Evolutionary conservation across 2,329 filamentous ascomycete species (phyloP), one percentile per base, ranked within the genome.

Genomic region (Neocatenulostroma microsporum): DNA sequence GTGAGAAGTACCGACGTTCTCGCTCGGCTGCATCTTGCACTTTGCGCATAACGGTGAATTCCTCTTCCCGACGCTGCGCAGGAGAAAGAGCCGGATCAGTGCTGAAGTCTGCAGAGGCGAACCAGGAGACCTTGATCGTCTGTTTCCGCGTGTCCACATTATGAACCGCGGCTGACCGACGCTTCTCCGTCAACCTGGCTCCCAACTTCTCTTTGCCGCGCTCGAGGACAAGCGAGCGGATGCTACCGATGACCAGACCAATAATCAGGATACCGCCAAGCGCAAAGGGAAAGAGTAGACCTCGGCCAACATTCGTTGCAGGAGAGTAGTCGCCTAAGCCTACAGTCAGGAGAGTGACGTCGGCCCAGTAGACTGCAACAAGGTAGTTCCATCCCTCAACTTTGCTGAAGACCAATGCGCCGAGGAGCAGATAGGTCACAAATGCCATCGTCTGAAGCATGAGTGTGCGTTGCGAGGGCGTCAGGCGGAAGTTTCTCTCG

Each of bases 271-370:
- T 70, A 1, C 72, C 72, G 4, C 69, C 70, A 21, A 76, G 67
- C 2, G 72, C 70, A 34, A 67, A 75, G 0, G 70, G 71, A 40
- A 75, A 72, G 1, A 76, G 48, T 1, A 76, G 51, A 3, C 65
- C 62, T 23, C 71, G 61, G 2, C 70, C 72, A 3, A 67, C 49
- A 39, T 69, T 64, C 0, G 70, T 74, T n/a, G 49, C 54, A 1
- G 73, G 73, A 3, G 63, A 59, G 41, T 65, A 70, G 38, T 66
- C 64, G 10, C 73, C 73, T 11, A 75, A 59, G 3, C 73, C 73
- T 5, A 76, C 63, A 0, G 73, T 76, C 2, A 76, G 61, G 2
- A 74, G 53, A 0, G 73, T 76, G 30, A 72, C 72, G 20, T 75
- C 67, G 2, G 71, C 68, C 63, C 69, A 76, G 46, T 71, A 77